Evolutionary conservation across 768 basidiomycete genomes (phyloP).

Genomic region (Cubamyces lactineus): DNA sequence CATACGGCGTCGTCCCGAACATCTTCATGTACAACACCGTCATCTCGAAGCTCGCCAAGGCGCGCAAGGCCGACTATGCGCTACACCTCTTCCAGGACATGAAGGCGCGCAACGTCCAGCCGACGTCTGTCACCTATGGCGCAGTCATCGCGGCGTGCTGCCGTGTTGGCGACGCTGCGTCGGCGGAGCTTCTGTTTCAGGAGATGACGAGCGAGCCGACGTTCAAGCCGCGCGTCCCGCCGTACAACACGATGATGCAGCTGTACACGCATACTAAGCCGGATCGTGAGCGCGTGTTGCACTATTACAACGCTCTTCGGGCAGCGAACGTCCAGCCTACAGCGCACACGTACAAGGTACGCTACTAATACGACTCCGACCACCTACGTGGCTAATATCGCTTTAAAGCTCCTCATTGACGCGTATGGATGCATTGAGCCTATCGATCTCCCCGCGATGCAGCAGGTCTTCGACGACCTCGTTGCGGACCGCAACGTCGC

Average conservation of each 20-base stretch:
- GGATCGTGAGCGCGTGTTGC: constrained; percentile 72
- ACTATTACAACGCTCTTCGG: constrained; percentile 72
- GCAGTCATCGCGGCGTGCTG: constrained; percentile 94
- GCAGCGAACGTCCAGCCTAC: constrained; percentile 69
- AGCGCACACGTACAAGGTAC: constrained; percentile 92
- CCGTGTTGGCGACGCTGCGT: constrained; percentile 82
- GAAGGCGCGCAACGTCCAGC: constrained; percentile 63
- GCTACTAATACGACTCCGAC: no score
- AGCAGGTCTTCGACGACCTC: constrained; percentile 66
- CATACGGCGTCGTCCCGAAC: constrained; percentile 72
- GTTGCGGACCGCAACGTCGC: constrained; percentile 47
- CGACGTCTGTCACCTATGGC: constrained; percentile 91
- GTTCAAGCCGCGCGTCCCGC: constrained; percentile 89
- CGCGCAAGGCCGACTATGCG: constrained; percentile 90
- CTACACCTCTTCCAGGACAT: constrained; percentile 87
- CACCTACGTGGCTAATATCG: no score
- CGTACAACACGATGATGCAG: constrained; percentile 99
- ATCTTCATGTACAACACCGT: constrained; percentile 95
- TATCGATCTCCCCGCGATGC: constrained; percentile 71
- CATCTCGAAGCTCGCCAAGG: constrained; percentile 94
- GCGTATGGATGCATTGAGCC: constrained; percentile 87
- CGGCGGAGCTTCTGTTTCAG: constrained; percentile 80
- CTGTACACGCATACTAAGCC: constrained; percentile 91
- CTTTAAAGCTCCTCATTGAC: constrained; percentile 77
- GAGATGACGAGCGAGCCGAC: constrained; percentile 79